Base-by-base conservation (phyloP, 2,329 filamentous ascomycete species). In the Xylaria sp. region DNA sequence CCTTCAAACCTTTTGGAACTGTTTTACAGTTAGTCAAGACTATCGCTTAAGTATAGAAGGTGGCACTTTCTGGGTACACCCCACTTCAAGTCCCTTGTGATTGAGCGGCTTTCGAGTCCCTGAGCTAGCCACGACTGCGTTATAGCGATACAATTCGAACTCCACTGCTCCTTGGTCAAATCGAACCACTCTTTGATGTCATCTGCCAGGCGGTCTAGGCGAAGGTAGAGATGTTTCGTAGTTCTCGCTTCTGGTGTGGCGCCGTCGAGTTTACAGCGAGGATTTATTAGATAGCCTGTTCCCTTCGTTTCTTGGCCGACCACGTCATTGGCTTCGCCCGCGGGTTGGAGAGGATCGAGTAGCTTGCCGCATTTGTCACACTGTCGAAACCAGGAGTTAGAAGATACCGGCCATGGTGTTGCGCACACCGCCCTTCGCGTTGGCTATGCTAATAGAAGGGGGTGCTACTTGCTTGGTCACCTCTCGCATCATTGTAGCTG, bases 11-110 rank as follows among this genome's bases (percentile, higher is more conserved):
- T n/a, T 73, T 75, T 33, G 81, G 83, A 47, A 86, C 83, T 72
- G 43, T 58, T 5, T 1, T 6, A 43, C 27, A 29, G 54, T 64
- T 62, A 64, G 62, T 57, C 10, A 52, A 46, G 5, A 29, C 3
- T 47, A 23, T 38, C 15, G n/a, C 29, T 31, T 10, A n/a, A 6
- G 2, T 13, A 11, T 15, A 1, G 19, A 56, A 17, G 52, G 21
- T 13, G 17, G 25, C 11, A 64, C 66, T 44, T 65, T 65, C 68
- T 72, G 3, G 83, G 83, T 15, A 85, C 83, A 72, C 94, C 94
- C 94, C 94, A 97, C 75, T 91, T 93, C 62, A 97, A 81, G 80
- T 98, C 94, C 75, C 94, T 83, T 11, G 94, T 97, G 74, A 98
- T 98, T 66, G 91, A 92, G 69, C 94, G 88, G 49, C 90, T 88